Base-by-base conservation (phyloP, 352 stramenopile genomes). In the Pythium monospermum region DNA sequence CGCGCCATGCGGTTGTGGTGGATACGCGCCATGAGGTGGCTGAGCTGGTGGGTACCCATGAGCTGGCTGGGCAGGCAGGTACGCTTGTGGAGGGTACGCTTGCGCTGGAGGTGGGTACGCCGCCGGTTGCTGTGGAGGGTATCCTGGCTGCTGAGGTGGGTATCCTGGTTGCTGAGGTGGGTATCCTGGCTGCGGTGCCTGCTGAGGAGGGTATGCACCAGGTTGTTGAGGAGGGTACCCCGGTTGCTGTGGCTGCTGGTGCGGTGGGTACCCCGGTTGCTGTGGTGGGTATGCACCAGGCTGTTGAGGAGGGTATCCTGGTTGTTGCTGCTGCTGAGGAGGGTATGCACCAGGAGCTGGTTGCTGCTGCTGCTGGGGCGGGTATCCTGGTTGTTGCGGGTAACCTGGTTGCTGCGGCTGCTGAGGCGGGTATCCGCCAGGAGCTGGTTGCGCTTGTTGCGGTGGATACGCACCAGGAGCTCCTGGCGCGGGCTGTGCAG, bases 91-190 rank as follows among this genome's bases (percentile, higher is more conserved):
- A 23, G 57, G 54, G 23, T 52, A 55, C n/a, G 19, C 4, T 23
- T 16, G 15, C 28, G 42, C 7, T 18, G 42, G 6, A 25, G 57
- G 43, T 13, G 50, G 53, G 12, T 60, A n/a, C n/a, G n/a, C n/a
- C n/a, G n/a, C n/a, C n/a, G n/a, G 45, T 26, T 67, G 59, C 33
- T 67, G 63, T 21, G 64, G 60, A 23, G 64, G 64, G 22, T 69
- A 67, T 0, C 41, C 57, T 22, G 21, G 40, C 28, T 6, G 45
- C 19, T 19, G 45, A 15, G 12, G 28, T 18, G 63, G 59, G 27
- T 63, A n/a, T n/a, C n/a, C n/a, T 35, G 23, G 52, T 26, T 57
- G 44, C 33, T 53, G 57, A 11, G 41, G 45, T 12, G 58, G 58
- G 19, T 61, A 59, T 16, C 19, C 8, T 21, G 46, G 39, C 23